phyloP scores from a whole-genome alignment of 768 basidiomycete species.

The Termitomyces sp. region DNA sequence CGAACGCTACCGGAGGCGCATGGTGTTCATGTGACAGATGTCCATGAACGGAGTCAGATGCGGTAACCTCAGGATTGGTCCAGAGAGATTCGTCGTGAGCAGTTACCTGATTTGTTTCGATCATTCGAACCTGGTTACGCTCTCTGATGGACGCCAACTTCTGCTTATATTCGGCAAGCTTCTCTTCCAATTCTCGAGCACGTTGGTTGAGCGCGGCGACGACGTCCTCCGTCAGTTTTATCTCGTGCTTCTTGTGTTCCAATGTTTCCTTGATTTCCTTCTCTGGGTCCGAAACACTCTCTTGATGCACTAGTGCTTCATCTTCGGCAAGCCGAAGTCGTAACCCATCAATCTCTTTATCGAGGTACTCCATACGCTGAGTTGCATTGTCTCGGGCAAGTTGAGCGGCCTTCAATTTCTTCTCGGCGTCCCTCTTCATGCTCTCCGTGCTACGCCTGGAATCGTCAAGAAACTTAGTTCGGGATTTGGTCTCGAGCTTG shows the following conservation, averaged over 20 bases:
- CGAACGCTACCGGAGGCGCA: slow-evolving; percentile 2
- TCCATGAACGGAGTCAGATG: slow-evolving; percentile 10
- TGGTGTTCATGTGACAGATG: slow-evolving; percentile 13
- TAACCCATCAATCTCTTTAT: slow-evolving; percentile 53
- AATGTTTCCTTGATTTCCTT: slow-evolving; percentile 47
- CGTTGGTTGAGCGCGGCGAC: slow-evolving; percentile 56
- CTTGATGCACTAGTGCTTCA: slow-evolving; percentile 39
- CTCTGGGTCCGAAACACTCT: slow-evolving; percentile 43
- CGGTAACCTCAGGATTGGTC: slow-evolving; percentile 2
- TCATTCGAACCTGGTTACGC: slow-evolving; percentile 44
- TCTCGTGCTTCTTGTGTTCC: slow-evolving; percentile 53
- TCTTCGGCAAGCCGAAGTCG: slow-evolving; percentile 52
- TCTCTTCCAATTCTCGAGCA: slow-evolving; percentile 70
- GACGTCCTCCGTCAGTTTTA: slow-evolving; percentile 61
- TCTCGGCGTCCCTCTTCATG: slow-evolving; percentile 80
- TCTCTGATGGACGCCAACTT: slow-evolving; percentile 53
- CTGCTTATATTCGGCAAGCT: slow-evolving; percentile 56
- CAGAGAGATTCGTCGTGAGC: slow-evolving; percentile 15
- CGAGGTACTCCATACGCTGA: slow-evolving; percentile 51
- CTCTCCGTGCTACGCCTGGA: slow-evolving; percentile 78
- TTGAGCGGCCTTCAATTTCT: slow-evolving; percentile 71
- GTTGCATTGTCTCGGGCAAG: slow-evolving; percentile 55
- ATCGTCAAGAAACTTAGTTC: slow-evolving; percentile 85
- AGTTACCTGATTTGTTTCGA: slow-evolving; percentile 26
- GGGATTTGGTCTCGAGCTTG: slow-evolving; percentile 72